A percentile compares a stretch with the other conserved stretches of the same genome.
These are phyloP conservation scores for Usnea hakonensis DNA, from an alignment of 495 filamentous ascomycete species.

Conservation along the genomic window DNA sequence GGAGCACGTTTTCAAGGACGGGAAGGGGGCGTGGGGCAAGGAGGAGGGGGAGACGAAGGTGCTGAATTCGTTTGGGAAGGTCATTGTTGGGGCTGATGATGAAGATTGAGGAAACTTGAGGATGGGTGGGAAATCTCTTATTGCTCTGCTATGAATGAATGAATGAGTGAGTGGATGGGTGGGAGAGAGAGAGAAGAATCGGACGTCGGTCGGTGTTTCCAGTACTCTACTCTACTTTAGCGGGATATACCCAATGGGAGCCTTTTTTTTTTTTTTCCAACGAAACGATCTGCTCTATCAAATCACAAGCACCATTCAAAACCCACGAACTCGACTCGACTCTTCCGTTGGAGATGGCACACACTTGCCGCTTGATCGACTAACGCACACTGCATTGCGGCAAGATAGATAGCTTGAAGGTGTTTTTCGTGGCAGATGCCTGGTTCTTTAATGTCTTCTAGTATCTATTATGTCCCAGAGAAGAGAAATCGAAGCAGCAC, in stretches of 20 bases:
- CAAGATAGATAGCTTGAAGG: not conserved
- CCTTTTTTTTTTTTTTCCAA: not conserved
- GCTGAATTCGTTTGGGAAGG: conserved; percentile 23
- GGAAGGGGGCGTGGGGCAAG: conserved; percentile 19
- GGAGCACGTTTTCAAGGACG: conserved; percentile 38
- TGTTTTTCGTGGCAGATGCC: not conserved
- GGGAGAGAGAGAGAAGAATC: too few relatives aligned
- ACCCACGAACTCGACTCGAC: too few relatives aligned
- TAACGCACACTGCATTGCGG: too few relatives aligned
- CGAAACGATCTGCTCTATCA: too few relatives aligned
- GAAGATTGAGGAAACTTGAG: conserved; percentile 2
- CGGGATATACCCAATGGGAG: conserved; percentile 11
- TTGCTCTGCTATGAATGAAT: not conserved
- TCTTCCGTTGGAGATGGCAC: too few relatives aligned
- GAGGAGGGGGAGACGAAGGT: conserved; percentile 19
- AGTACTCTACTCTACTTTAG: too few relatives aligned
- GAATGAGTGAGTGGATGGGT: not conserved
- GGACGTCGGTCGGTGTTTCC: too few relatives aligned
- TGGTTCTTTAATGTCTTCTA: not conserved
- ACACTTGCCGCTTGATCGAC: too few relatives aligned
- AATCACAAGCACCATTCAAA: too few relatives aligned
- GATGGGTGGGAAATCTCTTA: not conserved
- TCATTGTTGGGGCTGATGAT: conserved; percentile 20
- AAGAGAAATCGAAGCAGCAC: not conserved
- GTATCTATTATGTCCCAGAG: not conserved